Conservation (phyloP, 192 early-diverging fungal genomes). For the Phycomyces blakesleeanus region DNA sequence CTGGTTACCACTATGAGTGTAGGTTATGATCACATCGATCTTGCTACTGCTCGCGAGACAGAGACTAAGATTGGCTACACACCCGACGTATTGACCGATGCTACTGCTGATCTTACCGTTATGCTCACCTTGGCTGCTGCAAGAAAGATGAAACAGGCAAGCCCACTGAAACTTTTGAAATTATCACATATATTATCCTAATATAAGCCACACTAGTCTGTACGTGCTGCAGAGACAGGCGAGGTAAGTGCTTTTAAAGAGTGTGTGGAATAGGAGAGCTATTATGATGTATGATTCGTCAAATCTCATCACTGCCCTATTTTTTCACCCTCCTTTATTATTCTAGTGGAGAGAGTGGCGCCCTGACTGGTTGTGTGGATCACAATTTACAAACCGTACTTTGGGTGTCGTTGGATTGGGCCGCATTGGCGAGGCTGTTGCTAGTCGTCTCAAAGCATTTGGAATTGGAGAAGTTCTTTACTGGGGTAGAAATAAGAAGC, state of each 20-base stretch:
- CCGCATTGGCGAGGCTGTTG: slow-evolving; percentile 75
- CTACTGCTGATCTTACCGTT: slow-evolving; percentile 77
- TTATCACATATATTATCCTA: neutral
- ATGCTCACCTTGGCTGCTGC: slow-evolving; percentile 72
- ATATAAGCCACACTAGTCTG: no score
- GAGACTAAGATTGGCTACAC: slow-evolving; percentile 73
- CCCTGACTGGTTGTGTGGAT: slow-evolving; percentile 65
- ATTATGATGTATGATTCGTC: neutral
- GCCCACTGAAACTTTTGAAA: neutral
- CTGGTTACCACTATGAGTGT: slow-evolving; percentile 78
- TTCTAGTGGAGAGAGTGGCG: slow-evolving; percentile 58
- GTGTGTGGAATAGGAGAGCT: no score
- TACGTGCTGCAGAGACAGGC: slow-evolving; percentile 38
- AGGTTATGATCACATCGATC: slow-evolving; percentile 80
- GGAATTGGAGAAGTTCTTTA: slow-evolving; percentile 65
- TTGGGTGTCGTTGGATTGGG: slow-evolving; percentile 85
- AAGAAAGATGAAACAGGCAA: slow-evolving; percentile 61
- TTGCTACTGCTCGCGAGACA: slow-evolving; percentile 43
- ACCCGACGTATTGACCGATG: slow-evolving; percentile 85
- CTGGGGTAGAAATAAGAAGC: slow-evolving; percentile 49
- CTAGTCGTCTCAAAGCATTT: slow-evolving; percentile 69
- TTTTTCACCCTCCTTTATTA: no score
- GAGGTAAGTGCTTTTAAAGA: slow-evolving; percentile 24
- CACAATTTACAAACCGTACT: slow-evolving; percentile 71
- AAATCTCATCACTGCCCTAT: neutral